Evolutionary conservation across 1,284 basidiomycete genomes (phyloP), one percentile per base, ranked within the genome.

Genomic region (Gomphus sp.): DNA sequence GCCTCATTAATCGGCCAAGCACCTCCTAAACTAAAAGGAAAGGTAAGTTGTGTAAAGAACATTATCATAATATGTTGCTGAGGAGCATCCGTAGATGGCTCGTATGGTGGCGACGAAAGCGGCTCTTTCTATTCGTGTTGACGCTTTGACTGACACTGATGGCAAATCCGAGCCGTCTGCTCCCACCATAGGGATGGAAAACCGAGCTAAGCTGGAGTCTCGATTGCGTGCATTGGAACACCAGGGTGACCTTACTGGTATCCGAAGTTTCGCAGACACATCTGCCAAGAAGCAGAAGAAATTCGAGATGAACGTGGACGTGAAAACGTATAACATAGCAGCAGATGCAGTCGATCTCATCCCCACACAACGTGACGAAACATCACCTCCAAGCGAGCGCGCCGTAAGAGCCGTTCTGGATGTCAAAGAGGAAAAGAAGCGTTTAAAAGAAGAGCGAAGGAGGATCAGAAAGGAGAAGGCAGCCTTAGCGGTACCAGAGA

Each of bases 71-170:
- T 41, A 12, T 36, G 49, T 12, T 48, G 18, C 12, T 52, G 37
- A 56, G 58, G 10, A 58, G 53, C 31, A 14, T 44, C 9, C 36
- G 0, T 61, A 91, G 87, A 98, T 99, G 96, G 97, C 97, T 12
- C 90, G 97, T 66, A 99, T 99, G 96, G 93, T 98, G 34, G 94
- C 96, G 43, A 98, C 96, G 62, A 98, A 98, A 79, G 88, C 96
- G 4, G 91, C 96, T 0, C 83, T 99, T 10, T 97, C 95, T 4
- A 93, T 96, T 67, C 93, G 96, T 72, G 90, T 98, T 48, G 96
- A 99, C 67, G 96, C 96, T 6, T 85, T 99, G 48, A 89, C 95
- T 31, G 95, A 98, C 64, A 80, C 87, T 28, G 93, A 98, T 62
- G 89, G 85, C 68, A 97, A 98, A 73, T 91, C 92, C 1, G 90